Evolutionary conservation across 441 rosid species (phyloP), one percentile per base, ranked within the genome.

Genomic region (Aleurites moluccanus): DNA sequence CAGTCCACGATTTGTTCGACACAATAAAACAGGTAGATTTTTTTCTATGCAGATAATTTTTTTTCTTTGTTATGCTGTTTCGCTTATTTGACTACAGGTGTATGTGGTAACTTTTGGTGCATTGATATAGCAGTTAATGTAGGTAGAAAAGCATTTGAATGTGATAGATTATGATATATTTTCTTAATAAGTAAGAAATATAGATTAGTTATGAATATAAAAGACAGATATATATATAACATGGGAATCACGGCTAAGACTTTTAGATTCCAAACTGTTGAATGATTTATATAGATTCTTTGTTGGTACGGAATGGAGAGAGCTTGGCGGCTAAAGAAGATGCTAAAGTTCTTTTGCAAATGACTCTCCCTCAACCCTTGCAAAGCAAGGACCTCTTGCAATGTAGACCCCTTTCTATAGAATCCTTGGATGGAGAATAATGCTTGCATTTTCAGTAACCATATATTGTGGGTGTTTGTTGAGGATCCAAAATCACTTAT

Each of bases 1-100:
- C 98, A 2, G 94, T 95, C 10, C 80, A 83, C 55, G 93, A 90
- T 83, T 79, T 95, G 68, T 95, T 95, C 64, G 72, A 84, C 71
- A 87, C 83, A 30, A 81, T 95, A 44, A 89, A 89, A 67, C 86
- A 90, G 95, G 98, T 92, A 77, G 64, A 6, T 30, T 28, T 28
- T 27, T 30, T 61, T 60, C 18, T 11, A 11, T 35, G 16, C 28
- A 28, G 38, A 14, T 20, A 25, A 8, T 3, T 21, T 56, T 56
- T 21, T 23, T 56, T 56, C 61, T 21, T 53, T n/a, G 6, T 0
- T 53, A 53, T 53, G 27, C 59, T 20, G 25, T 53, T 53, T 50
- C 6, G 21, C 5, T 50, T 50, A 45, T 45, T 35, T 35, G 38
- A 30, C 33, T 30, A 30, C 3, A 11, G 49, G 3, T 45, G 14